Evolutionary conservation across 2,329 filamentous ascomycete species (phyloP).

Genomic region (Mycosphaerella sp.): DNA sequence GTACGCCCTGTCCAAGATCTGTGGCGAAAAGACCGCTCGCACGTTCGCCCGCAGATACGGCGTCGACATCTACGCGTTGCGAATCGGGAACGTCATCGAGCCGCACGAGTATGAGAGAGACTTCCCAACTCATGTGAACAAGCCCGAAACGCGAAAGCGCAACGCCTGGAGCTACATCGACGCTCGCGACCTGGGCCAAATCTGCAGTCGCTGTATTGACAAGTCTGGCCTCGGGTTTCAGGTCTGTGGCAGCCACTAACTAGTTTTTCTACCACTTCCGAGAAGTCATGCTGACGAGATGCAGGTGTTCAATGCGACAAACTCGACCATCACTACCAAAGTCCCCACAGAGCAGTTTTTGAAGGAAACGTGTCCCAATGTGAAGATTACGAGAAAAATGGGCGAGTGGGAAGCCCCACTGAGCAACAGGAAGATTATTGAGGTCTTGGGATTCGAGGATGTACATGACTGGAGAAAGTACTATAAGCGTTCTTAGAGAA

Average conservation of each 20-base stretch:
- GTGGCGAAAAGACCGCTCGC: slow-evolving; percentile 51
- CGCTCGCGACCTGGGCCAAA: slow-evolving; percentile 55
- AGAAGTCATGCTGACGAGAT: neutral
- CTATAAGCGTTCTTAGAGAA: slow-evolving; percentile 29
- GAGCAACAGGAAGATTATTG: slow-evolving; percentile 54
- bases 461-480: slow-evolving; percentile 53
- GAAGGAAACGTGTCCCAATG: slow-evolving; percentile 44
- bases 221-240: slow-evolving; percentile 55
- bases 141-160: slow-evolving; percentile 47
- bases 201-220: slow-evolving; percentile 50
- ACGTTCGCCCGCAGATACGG: slow-evolving; percentile 52
- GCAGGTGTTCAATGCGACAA: slow-evolving; percentile 56
- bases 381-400: slow-evolving; percentile 51
- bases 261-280: neutral
- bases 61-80: slow-evolving; percentile 49
- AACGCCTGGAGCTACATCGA: slow-evolving; percentile 61
- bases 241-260: neutral
- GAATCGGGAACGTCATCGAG: slow-evolving; percentile 57
- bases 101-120: slow-evolving; percentile 53
- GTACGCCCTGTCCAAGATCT: slow-evolving; percentile 56
- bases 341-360: slow-evolving; percentile 49
- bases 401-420: slow-evolving; percentile 54
- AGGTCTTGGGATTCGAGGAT: slow-evolving; percentile 54
- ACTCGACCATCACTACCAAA: slow-evolving; percentile 53
- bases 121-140: slow-evolving; percentile 37